Evolutionary conservation across 2,329 filamentous ascomycete genomes (phyloP).

Genomic region (Aspergillus puulaauensis): DNA sequence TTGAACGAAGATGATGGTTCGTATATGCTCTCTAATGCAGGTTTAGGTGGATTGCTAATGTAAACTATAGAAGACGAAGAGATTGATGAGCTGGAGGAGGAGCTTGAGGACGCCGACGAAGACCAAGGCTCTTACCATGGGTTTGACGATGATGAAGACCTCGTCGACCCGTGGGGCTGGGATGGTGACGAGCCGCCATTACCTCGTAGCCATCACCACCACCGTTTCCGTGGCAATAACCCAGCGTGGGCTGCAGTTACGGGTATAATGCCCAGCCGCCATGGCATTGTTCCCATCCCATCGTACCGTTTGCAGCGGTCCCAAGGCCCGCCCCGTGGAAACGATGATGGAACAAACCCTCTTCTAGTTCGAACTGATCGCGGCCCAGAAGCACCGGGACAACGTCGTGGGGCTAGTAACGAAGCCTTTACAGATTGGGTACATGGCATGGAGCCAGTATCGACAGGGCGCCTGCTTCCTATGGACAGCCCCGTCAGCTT

Average conservation of each 20-base stretch:
- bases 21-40: conserved; percentile 14
- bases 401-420: conserved; percentile 34
- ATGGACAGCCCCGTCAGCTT: conserved; percentile 55
- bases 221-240: conserved; percentile 58
- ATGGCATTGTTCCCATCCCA: conserved; percentile 40
- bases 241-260: conserved; percentile 66
- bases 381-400: conserved; percentile 31
- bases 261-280: conserved; percentile 55
- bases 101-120: conserved; percentile 46
- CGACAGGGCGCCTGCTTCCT: conserved; percentile 44
- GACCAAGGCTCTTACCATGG: conserved; percentile 43
- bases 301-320: conserved; percentile 46
- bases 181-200: conserved; percentile 53
- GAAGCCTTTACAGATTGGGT: conserved; percentile 54
- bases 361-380: conserved; percentile 67
- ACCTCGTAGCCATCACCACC: conserved; percentile 45
- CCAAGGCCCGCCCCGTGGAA: conserved; percentile 52
- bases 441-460: conserved; percentile 49
- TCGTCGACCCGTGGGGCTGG: conserved; percentile 51
- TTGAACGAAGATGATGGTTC: conserved; percentile 58
- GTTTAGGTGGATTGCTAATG: conserved; percentile 18
- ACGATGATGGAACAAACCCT: conserved; percentile 84
- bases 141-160: conserved; percentile 40
- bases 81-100: conserved; percentile 47
- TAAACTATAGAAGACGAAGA: conserved; percentile 59